Evolutionary conservation across 129 eudicot genomes (phyloP).

Genomic region (Glebionis coronaria): DNA sequence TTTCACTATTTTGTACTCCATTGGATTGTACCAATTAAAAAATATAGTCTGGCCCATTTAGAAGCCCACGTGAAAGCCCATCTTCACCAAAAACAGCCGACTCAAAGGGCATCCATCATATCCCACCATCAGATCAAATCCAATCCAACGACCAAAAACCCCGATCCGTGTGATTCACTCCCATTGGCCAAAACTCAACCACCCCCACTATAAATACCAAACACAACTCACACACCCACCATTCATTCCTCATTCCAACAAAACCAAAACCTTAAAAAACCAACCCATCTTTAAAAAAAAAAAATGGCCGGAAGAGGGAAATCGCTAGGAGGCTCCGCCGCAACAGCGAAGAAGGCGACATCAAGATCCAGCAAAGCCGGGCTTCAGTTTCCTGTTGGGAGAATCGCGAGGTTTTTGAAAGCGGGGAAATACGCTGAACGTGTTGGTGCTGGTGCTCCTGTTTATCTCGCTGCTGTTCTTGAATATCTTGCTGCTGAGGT

Average conservation of each 20-base stretch:
- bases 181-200: slow-evolving; percentile 14
- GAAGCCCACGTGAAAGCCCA: no score
- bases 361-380: slow-evolving; percentile 42
- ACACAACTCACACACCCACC: not conserved
- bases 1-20: no score
- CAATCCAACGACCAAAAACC: slow-evolving; percentile 15
- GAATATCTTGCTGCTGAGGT: slow-evolving; percentile 61
- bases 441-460: slow-evolving; percentile 44
- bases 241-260: not conserved
- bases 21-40: no score
- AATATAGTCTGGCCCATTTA: no score
- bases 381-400: slow-evolving; percentile 43
- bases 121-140: slow-evolving; percentile 12
- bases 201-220: not conserved
- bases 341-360: slow-evolving; percentile 31
- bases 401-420: slow-evolving; percentile 39
- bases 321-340: slow-evolving; percentile 35
- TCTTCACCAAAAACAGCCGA: no score
- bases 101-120: not conserved
- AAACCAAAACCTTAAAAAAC: not conserved
- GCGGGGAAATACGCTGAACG: slow-evolving; percentile 49
- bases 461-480: slow-evolving; percentile 23
- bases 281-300: not conserved
- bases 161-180: slow-evolving; percentile 16
- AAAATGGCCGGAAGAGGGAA: slow-evolving; percentile 43